phyloP scores from a whole-genome alignment of 75 land plant genomes.

The Picea glauca region DNA sequence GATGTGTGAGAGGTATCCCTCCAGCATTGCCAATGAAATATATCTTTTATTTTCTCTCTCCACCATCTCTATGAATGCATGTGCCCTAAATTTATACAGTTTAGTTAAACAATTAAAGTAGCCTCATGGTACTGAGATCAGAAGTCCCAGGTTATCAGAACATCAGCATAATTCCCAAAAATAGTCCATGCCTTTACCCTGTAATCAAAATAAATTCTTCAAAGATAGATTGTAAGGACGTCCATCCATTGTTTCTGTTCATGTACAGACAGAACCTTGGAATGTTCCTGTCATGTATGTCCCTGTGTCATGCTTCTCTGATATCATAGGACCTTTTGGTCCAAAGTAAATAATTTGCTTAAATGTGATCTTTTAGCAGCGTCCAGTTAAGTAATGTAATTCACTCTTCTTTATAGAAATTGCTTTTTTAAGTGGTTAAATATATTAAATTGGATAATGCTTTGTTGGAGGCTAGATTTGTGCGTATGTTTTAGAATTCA shows the following conservation, averaged over 20 bases:
- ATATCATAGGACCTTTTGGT: background rate
- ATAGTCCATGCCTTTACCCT: background rate
- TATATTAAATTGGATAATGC: background rate
- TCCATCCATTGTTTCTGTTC: background rate
- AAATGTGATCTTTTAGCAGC: background rate
- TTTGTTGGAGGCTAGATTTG: background rate
- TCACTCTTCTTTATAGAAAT: background rate
- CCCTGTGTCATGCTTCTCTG: too few relatives aligned
- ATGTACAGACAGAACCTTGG: too few relatives aligned
- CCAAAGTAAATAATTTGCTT: background rate
- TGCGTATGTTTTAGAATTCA: background rate
- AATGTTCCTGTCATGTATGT: too few relatives aligned
- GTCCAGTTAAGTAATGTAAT: background rate
- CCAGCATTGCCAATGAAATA: too few relatives aligned
- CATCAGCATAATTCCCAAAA: background rate
- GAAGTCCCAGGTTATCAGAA: background rate
- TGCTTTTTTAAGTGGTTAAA: background rate
- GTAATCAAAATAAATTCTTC: background rate
- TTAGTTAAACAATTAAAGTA: too few relatives aligned
- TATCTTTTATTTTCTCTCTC: too few relatives aligned
- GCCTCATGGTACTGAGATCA: background rate
- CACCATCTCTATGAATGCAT: too few relatives aligned
- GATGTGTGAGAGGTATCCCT: too few relatives aligned
- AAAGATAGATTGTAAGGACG: background rate
- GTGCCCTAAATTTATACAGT: too few relatives aligned